These are phyloP conservation scores for Neofusicoccum parvum DNA, from an alignment of 2,329 filamentous ascomycete species.

Conservation along the genomic window DNA sequence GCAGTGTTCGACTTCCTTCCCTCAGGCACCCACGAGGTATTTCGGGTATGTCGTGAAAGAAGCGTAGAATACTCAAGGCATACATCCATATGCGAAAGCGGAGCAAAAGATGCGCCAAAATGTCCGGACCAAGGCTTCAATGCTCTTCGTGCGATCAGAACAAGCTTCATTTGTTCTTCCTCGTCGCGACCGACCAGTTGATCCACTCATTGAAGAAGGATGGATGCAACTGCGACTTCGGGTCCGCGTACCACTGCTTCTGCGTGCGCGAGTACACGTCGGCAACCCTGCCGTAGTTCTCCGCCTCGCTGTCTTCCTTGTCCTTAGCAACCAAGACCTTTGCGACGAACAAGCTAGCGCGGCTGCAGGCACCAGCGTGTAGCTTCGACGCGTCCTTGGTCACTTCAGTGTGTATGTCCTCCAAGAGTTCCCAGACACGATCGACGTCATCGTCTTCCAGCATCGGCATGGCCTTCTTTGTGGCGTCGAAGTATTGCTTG, in stretches of 20 bases:
- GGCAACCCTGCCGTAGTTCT: conserved; percentile 40
- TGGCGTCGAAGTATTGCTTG: conserved; percentile 69
- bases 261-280: conserved; percentile 47
- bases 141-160: background rate
- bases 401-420: conserved; percentile 69
- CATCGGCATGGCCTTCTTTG: conserved; percentile 46
- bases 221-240: conserved; percentile 45
- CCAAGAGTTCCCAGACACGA: conserved; percentile 60
- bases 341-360: conserved; percentile 67
- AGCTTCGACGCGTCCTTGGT: conserved; percentile 65
- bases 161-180: conserved; percentile 25
- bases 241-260: conserved; percentile 46
- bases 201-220: conserved; percentile 51
- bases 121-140: background rate
- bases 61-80: no score
- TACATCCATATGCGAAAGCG: no score
- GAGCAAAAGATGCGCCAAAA: no score
- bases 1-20: no score
- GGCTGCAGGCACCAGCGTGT: conserved; percentile 75
- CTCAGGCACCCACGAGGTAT: no score
- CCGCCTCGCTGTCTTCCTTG: conserved; percentile 21
- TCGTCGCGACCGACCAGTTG: conserved; percentile 43
- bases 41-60: no score
- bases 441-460: conserved; percentile 43
- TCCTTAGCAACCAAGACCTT: conserved; percentile 61